Evolutionary conservation across 2,329 filamentous ascomycete genomes (phyloP).

Genomic region (Zymoseptoria brevis): DNA sequence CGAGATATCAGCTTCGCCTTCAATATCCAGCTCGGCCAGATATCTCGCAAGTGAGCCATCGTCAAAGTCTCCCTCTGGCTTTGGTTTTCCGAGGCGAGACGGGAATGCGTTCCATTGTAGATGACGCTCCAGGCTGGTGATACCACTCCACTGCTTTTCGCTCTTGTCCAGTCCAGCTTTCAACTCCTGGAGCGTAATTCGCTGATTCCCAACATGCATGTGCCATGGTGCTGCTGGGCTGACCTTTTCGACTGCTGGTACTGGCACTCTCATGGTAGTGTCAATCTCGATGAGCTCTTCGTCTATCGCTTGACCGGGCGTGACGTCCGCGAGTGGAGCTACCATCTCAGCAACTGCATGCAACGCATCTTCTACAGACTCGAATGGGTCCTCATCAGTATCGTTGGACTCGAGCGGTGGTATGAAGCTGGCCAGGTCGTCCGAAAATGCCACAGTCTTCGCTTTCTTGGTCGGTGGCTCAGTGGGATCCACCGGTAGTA

Average conservation of each 20-base stretch:
- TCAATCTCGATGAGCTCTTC: conserved; percentile 42
- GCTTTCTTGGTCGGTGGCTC: conserved; percentile 33
- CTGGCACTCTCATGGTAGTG: conserved; percentile 41
- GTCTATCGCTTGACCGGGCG: conserved; percentile 30
- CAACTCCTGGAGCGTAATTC: conserved; percentile 21
- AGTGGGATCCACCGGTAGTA: conserved; percentile 35
- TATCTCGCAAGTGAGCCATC: conserved; percentile 32
- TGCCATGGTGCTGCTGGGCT: conserved; percentile 42
- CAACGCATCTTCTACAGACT: conserved; percentile 24
- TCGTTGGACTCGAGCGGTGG: conserved; percentile 25
- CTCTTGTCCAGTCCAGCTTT: conserved; percentile 20
- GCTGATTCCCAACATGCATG: conserved; percentile 26
- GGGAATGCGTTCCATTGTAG: conserved; percentile 45
- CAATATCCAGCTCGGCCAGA: conserved; percentile 28
- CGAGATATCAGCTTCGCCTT: conserved; percentile 34
- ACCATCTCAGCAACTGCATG: conserved; percentile 30
- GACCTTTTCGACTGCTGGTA: conserved; percentile 41
- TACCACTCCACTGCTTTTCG: conserved; percentile 35
- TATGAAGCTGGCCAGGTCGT: conserved; percentile 31
- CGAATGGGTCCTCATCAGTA: conserved; percentile 9
- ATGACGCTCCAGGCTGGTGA: conserved; percentile 33
- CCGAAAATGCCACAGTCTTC: conserved; percentile 35
- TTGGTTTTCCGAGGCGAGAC: conserved; percentile 31
- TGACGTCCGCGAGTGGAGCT: conserved; percentile 31
- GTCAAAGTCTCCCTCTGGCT: conserved; percentile 34